phyloP scores from a whole-genome alignment of 2,329 filamentous ascomycete species.

The Daldinia sp. region DNA sequence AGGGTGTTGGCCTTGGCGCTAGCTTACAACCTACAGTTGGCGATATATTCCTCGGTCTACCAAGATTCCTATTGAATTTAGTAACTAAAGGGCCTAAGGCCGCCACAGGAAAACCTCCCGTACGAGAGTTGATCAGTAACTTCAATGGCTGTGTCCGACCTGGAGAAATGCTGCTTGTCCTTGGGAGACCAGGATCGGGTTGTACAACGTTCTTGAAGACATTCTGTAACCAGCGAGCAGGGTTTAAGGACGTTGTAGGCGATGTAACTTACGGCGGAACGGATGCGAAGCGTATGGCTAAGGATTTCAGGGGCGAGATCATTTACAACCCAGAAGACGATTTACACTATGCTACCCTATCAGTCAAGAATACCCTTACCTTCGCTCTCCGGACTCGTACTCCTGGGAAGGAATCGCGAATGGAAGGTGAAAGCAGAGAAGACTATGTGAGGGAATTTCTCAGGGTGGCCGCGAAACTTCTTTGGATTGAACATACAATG shows the following conservation, averaged over 20 bases:
- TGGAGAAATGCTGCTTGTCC: conserved; percentile 63
- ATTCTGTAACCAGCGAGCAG: conserved; percentile 75
- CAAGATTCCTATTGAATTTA: conserved; percentile 46
- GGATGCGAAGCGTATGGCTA: conserved; percentile 59
- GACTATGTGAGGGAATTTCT: conserved; percentile 67
- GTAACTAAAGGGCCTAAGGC: conserved; percentile 49
- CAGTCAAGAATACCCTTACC: conserved; percentile 73
- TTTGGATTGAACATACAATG: conserved; percentile 76
- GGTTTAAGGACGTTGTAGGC: conserved; percentile 73
- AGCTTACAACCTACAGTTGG: conserved; percentile 60
- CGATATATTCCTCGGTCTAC: conserved; percentile 52
- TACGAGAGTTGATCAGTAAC: conserved; percentile 58
- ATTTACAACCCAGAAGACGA: conserved; percentile 78
- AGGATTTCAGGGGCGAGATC: conserved; percentile 70
- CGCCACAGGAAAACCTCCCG: conserved; percentile 54
- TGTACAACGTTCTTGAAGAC: conserved; percentile 67
- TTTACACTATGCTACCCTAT: conserved; percentile 76
- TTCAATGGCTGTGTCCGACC: conserved; percentile 60
- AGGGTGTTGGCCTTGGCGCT: conserved; percentile 75
- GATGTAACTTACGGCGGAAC: conserved; percentile 72
- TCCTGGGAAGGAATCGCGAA: conserved; percentile 70
- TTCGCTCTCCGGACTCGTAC: conserved; percentile 76
- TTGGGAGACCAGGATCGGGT: conserved; percentile 63
- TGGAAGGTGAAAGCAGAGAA: conserved; percentile 73
- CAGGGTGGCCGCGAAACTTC: conserved; percentile 74